Evolutionary conservation across 352 stramenopile genomes (phyloP).

Genomic region (Pythium insidiosum): DNA sequence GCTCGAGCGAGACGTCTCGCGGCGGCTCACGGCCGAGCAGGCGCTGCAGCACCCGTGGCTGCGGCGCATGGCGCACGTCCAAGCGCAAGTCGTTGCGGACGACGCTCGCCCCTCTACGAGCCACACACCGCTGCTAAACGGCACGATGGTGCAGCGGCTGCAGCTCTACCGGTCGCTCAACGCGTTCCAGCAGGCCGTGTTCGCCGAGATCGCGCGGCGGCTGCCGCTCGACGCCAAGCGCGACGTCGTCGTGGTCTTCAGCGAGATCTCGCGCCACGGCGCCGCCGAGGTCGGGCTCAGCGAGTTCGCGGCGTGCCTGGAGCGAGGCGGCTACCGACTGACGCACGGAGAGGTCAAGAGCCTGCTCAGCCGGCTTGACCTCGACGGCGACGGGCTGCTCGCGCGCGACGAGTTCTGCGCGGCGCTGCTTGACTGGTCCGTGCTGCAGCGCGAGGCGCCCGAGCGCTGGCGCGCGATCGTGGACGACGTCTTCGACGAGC

Average conservation of each 20-base stretch:
- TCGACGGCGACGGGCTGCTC: slow-evolving; percentile 54
- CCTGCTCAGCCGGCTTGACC: slow-evolving; percentile 50
- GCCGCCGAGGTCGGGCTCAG: slow-evolving; percentile 35
- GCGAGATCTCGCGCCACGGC: slow-evolving; percentile 42
- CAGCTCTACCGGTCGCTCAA: slow-evolving; percentile 72
- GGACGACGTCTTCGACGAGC: slow-evolving; percentile 27
- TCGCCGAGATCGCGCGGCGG: slow-evolving; percentile 42
- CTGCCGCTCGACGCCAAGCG: slow-evolving; percentile 49
- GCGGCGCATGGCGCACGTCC: slow-evolving; percentile 6
- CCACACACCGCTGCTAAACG: slow-evolving; percentile 26
- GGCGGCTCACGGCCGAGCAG: slow-evolving; percentile 44
- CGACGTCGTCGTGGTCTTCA: slow-evolving; percentile 60
- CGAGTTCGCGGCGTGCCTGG: slow-evolving; percentile 46
- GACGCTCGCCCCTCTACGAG: not conserved
- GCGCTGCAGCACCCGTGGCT: slow-evolving; percentile 67
- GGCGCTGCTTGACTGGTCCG: slow-evolving; percentile 57
- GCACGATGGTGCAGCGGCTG: slow-evolving; percentile 64
- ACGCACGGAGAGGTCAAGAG: slow-evolving; percentile 48
- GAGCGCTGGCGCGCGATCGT: slow-evolving; percentile 27
- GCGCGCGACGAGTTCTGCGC: slow-evolving; percentile 57
- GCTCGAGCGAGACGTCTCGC: slow-evolving; percentile 32
- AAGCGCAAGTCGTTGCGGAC: too few relatives aligned
- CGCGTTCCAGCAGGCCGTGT: slow-evolving; percentile 53
- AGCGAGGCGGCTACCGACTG: slow-evolving; percentile 46
- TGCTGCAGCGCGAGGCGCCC: slow-evolving; percentile 29